phyloP scores from a whole-genome alignment of 176 grass and related monocot species.

The Oryza brachyantha region DNA sequence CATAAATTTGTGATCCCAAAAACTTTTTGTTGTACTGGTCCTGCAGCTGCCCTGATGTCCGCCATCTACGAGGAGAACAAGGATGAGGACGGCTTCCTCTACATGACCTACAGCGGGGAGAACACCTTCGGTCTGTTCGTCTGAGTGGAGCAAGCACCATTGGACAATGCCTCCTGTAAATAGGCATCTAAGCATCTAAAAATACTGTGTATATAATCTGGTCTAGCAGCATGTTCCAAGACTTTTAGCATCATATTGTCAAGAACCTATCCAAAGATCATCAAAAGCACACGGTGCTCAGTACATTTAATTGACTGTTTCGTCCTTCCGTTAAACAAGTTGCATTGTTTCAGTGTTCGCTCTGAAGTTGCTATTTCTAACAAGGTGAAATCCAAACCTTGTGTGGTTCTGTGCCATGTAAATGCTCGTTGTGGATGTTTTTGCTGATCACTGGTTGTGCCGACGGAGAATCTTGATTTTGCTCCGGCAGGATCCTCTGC shows the following conservation, averaged over 20 bases:
- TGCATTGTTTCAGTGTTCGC: background rate
- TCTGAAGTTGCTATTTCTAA: background rate
- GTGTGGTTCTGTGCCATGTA: background rate
- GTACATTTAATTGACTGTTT: constrained; percentile 3
- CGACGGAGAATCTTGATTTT: constrained; percentile 9
- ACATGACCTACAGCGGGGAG: constrained; percentile 95
- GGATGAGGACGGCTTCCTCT: constrained; percentile 86
- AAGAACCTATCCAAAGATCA: background rate
- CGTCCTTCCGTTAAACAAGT: background rate
- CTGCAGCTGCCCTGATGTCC: constrained; percentile 85
- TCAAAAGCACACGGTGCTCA: background rate
- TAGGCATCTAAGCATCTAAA: constrained; percentile 47
- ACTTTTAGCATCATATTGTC: background rate
- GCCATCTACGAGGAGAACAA: constrained; percentile 88
- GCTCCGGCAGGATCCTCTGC: background rate
- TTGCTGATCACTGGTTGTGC: background rate
- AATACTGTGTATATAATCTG: constrained; percentile 31
- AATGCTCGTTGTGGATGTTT: background rate
- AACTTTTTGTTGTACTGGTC: background rate
- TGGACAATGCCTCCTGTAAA: constrained; percentile 48
- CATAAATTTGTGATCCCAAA: background rate
- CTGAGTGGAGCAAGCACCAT: background rate
- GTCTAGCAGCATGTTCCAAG: background rate
- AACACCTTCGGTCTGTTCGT: constrained; percentile 72
- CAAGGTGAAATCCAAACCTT: background rate